Percentiles rank a stretch among this genome's conserved stretches.
phyloP scores from a whole-genome alignment of 768 basidiomycete genomes.

The Fomitopsis pulvina region DNA sequence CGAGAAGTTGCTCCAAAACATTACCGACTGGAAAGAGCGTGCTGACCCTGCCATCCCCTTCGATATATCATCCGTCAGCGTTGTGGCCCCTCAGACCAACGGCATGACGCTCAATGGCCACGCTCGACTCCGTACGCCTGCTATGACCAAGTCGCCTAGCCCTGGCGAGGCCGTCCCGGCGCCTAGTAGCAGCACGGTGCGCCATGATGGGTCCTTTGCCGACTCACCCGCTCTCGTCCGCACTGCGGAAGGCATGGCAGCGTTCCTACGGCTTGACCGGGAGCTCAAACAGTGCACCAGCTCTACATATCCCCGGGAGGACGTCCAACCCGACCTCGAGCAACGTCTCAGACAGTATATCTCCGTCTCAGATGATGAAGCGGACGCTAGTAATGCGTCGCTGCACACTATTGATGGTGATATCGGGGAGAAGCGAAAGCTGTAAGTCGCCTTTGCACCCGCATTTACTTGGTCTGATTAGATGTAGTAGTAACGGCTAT shows the following conservation, averaged over 20 bases:
- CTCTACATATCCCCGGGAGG: neutral
- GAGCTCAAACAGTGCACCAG: conserved; percentile 31
- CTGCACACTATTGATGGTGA: conserved; percentile 23
- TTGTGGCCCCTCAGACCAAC: conserved; percentile 21
- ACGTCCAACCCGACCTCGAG: conserved; percentile 11
- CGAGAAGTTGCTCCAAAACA: conserved; percentile 77
- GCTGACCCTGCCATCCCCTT: conserved; percentile 61
- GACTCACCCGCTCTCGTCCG: conserved; percentile 67
- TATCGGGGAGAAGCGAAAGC: conserved; percentile 61
- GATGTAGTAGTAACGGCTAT: conserved; percentile 21
- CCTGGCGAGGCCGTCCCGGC: conserved; percentile 15
- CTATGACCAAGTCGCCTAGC: conserved; percentile 26
- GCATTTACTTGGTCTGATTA: neutral
- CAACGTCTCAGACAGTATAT: conserved; percentile 15
- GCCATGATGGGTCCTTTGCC: conserved; percentile 46
- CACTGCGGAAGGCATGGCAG: conserved; percentile 66
- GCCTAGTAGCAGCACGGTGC: conserved; percentile 19
- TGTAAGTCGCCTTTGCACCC: conserved; percentile 29
- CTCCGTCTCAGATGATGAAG: conserved; percentile 19
- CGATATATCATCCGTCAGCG: conserved; percentile 23
- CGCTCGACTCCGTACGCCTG: conserved; percentile 39
- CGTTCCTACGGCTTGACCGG: conserved; percentile 54
- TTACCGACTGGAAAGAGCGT: conserved; percentile 84
- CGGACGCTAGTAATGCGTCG: conserved; percentile 23
- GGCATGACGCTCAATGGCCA: conserved; percentile 32